Base-by-base conservation (phyloP, 2,329 filamentous ascomycete species). In the Ceratocystiopsis minuta region DNA sequence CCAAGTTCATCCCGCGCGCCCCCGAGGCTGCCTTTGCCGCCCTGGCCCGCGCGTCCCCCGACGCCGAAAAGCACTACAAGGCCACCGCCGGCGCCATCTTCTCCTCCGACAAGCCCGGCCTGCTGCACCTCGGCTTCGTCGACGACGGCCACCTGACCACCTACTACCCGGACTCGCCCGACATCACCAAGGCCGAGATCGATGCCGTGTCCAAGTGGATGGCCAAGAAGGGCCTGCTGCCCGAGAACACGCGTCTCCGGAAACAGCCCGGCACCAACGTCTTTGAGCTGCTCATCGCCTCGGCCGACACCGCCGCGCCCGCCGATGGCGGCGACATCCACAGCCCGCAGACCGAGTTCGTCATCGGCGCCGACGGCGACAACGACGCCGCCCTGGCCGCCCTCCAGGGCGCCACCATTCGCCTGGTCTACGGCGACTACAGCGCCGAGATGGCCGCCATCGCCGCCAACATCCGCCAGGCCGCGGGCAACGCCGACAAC, bases 1-100 rank as follows among this genome's bases (percentile, higher is more conserved):
- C 78, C 52, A 90, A 90, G 56, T 87, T 90, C 55, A 70, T 90
- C 44, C 83, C 83, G 2, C 69, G 81, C 50, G 74, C 80, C 53
- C 65, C 68, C 7, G 69, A 76, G 50, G 69, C 72, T 45, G 70
- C 67, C 6, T 69, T 87, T 45, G 68, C 72, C 40, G 70, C 77
- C 46, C 64, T 88, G 32, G 77, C 78, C 37, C 65, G 67, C 15
- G 67, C 70, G 15, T 68, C 68, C 0, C 60, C 72, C 3, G 72
- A 79, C 41, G 73, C 79, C 7, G 65, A 71, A 53, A 66, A 67
- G 47, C 69, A 75, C 51, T 82, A 81, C 57, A 66, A 77, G 49
- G 72, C 72, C 24, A 82, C 80, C 38, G 71, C 69, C 10, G 79
- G 80, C 28, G 78, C 69, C 46, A 80, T 88, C 44, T 88, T 85